Percentiles rank a stretch among this genome's conserved stretches.
Conservation (phyloP, 1,139 yeast genomes). For the Geotrichum macrosporum region DNA sequence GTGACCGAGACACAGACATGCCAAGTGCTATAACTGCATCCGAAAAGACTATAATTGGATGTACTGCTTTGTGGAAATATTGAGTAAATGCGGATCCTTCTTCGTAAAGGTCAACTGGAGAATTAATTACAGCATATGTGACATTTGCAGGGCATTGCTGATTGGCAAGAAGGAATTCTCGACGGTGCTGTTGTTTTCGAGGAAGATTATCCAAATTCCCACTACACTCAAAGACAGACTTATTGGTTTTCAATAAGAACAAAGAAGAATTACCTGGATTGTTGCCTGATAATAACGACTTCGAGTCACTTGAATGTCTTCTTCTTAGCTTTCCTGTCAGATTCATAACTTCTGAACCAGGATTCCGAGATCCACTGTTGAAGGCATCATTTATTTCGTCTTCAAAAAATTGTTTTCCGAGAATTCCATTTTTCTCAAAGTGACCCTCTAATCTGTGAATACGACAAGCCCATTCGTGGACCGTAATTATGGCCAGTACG, state of each 20-base stretch:
- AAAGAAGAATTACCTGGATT: too few species aligned
- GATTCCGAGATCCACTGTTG: too few species aligned
- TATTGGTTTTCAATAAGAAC: too few species aligned
- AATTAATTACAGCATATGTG: constrained; percentile 11
- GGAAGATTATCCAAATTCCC: too few species aligned
- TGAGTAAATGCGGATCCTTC: not conserved
- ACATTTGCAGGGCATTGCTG: not conserved
- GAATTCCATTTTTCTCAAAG: constrained; percentile 63
- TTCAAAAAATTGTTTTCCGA: constrained; percentile 72
- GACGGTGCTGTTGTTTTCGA: too few species aligned
- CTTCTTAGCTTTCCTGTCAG: too few species aligned
- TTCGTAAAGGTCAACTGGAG: constrained; percentile 11
- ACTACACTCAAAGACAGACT: too few species aligned
- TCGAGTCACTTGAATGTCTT: too few species aligned
- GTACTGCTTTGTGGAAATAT: constrained; percentile 8
- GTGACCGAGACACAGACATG: constrained; percentile 16
- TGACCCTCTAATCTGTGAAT: constrained; percentile 53
- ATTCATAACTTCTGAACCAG: too few species aligned
- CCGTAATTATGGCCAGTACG: constrained; percentile 64
- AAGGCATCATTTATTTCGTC: constrained; percentile 44
- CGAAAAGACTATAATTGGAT: constrained; percentile 11
- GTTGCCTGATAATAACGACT: too few species aligned
- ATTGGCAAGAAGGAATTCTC: too few species aligned
- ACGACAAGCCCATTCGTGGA: constrained; percentile 84
- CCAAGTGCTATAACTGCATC: constrained; percentile 18